Base-by-base conservation (phyloP, 306 rosid genomes). In the Corylus avellana region DNA sequence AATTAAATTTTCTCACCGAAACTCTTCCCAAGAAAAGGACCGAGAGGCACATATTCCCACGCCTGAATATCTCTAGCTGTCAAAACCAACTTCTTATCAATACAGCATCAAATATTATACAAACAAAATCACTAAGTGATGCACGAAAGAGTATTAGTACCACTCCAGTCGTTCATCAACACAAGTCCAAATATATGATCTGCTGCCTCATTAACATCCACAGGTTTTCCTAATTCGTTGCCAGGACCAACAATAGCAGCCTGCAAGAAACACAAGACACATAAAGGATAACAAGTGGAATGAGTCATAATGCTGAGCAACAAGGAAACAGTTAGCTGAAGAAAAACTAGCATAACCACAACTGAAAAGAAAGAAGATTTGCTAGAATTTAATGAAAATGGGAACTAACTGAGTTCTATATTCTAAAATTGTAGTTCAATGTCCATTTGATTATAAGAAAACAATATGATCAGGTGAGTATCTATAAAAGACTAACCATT, bases 1-100 rank as follows among this genome's bases (percentile, higher is more conserved):
- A 44, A 47, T 81, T 78, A 47, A 63, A 46, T 11, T 53, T 72
- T 69, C 89, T 87, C 88, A 92, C 98, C 97, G 73, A 94, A 94
- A 81, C 78, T 95, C 87, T 95, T 95, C 70, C 98, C 98, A 50
- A 95, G 97, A 80, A 95, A 95, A 76, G 98, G 98, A 9, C 98
- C 98, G 29, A 95, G 98, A 83, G 98, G 98, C 78, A 92, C 46
- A 84, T 90, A 94, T 77, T 95, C 98, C 98, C 98, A 95, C 74
- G 91, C 95, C 83, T 95, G 98, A 85, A 95, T 92, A 86, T 92
- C 98, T 80, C 98, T 92, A 46, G 98, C 98, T 95, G 97, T 81
- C 84, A 87, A 81, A 82, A 77, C 14, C 78, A 90, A 71, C 68
- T 72, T 56, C 44, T 51, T 63, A 22, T 73, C 50, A 81, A 62